Conservation (phyloP, 2,329 filamentous ascomycete genomes). For the Cercospora sp. region DNA sequence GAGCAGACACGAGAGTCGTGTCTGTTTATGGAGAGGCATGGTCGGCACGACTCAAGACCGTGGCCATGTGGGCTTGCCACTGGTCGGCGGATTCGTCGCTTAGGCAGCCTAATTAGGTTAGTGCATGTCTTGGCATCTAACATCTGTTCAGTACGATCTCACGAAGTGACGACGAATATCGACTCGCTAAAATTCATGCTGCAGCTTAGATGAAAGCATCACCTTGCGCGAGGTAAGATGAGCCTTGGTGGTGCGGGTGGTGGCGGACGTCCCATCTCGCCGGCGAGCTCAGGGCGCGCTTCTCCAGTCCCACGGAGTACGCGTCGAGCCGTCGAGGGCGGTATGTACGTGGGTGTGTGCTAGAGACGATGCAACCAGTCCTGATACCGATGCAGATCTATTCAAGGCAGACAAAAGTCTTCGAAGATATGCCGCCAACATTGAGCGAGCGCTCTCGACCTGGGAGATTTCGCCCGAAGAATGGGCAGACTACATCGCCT, state of each 20-base stretch:
- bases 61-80: neutral
- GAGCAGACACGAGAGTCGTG: neutral
- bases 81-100: neutral
- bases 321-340: slow-evolving; percentile 74
- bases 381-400: slow-evolving; percentile 50
- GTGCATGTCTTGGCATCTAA: neutral
- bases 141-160: slow-evolving; percentile 1
- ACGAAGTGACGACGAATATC: neutral
- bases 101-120: neutral
- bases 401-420: slow-evolving; percentile 65
- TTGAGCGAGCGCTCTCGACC: slow-evolving; percentile 82
- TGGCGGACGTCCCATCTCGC: slow-evolving; percentile 63
- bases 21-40: neutral
- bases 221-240: slow-evolving; percentile 48
- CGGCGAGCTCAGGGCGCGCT: slow-evolving; percentile 79
- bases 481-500: slow-evolving; percentile 99
- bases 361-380: neutral
- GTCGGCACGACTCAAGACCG: neutral
- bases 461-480: slow-evolving; percentile 95
- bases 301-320: slow-evolving; percentile 74
- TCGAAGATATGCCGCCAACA: slow-evolving; percentile 83
- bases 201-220: slow-evolving; percentile 2
- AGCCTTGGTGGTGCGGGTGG: slow-evolving; percentile 61
- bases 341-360: slow-evolving; percentile 54
- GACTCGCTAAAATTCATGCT: neutral